Evolutionary conservation across 106 monocot species (phyloP), one percentile per base, ranked within the genome.

Genomic region (Narthecium ossifragum): DNA sequence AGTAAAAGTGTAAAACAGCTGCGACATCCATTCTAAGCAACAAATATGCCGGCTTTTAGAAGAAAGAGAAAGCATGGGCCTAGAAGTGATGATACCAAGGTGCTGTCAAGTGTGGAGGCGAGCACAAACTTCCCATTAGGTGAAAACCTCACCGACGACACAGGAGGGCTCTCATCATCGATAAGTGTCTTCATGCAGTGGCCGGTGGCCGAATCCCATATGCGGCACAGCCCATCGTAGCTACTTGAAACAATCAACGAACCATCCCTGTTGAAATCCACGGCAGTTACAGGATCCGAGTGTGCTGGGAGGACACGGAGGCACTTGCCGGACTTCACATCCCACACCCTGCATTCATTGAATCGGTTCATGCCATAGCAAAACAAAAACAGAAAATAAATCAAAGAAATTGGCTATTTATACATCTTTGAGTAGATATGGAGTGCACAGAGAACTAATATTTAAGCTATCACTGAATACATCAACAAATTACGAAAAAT

Each of bases 301-400:
- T 80, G 80, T 8, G 80, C 80, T 1, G 80, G 80, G 2, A 80
- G 66, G 13, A 80, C 80, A 3, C 80, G 70, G 8, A 80, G 55
- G 59, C 80, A 75, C 45, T 70, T 75, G 12, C 75, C 74, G 6
- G 66, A 66, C 51, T 80, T 80, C 40, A 75, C 70, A 25, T 80
- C 80, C 74, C 75, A 80, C n/a, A 80, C 70, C 8, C n/a, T n/a
- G n/a, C n/a, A n/a, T n/a, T n/a, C n/a, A n/a, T n/a, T n/a, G n/a
- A n/a, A n/a, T n/a, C n/a, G n/a, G n/a, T n/a, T n/a, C n/a, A n/a
- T n/a, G n/a, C n/a, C n/a, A n/a, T n/a, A n/a, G n/a, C n/a, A n/a
- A n/a, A n/a, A n/a, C n/a, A n/a, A n/a, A n/a, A n/a, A n/a, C n/a
- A n/a, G n/a, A n/a, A n/a, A n/a, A n/a, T n/a, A n/a, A n/a, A n/a